These are phyloP conservation scores for Aspergillus cristatus DNA, from an alignment of 495 filamentous ascomycete species.

Conservation along the genomic window DNA sequence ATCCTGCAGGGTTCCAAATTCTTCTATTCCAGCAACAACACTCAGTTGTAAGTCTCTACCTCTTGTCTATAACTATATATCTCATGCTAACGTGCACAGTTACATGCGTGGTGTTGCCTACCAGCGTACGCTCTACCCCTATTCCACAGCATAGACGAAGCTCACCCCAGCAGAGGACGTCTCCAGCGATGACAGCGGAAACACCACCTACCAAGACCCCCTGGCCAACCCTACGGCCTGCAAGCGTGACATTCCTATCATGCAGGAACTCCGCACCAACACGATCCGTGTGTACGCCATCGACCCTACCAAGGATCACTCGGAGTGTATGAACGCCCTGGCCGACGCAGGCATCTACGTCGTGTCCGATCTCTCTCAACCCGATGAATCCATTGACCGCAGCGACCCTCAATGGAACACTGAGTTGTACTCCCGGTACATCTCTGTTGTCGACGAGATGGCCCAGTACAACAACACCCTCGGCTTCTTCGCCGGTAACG, in stretches of 20 bases:
- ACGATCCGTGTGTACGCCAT: slow-evolving; percentile 90
- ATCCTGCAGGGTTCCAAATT: slow-evolving; percentile 57
- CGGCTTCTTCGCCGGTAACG: slow-evolving; percentile 96
- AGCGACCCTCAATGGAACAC: slow-evolving; percentile 67
- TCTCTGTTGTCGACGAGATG: slow-evolving; percentile 70
- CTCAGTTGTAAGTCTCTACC: slow-evolving; percentile 58
- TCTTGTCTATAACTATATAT: not conserved
- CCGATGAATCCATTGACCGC: slow-evolving; percentile 73
- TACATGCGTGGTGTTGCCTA: slow-evolving; percentile 87
- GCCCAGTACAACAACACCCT: slow-evolving; percentile 75
- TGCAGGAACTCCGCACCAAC: slow-evolving; percentile 73
- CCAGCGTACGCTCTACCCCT: slow-evolving; percentile 41
- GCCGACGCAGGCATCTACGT: slow-evolving; percentile 88
- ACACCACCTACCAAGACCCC: slow-evolving; percentile 50
- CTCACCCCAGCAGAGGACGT: slow-evolving; percentile 34
- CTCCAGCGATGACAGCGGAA: slow-evolving; percentile 29
- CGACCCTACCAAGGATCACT: slow-evolving; percentile 69
- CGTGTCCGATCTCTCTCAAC: slow-evolving; percentile 78
- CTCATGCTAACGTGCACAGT: slow-evolving; percentile 19
- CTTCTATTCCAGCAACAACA: slow-evolving; percentile 66
- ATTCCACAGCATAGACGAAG: slow-evolving; percentile 5
- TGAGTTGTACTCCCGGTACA: slow-evolving; percentile 69
- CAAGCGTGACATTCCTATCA: slow-evolving; percentile 72
- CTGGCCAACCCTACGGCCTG: slow-evolving; percentile 62
- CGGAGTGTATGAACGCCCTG: slow-evolving; percentile 74